Base-by-base conservation (phyloP, 805 yeast genomes). In the Teunomyces kruisii region DNA sequence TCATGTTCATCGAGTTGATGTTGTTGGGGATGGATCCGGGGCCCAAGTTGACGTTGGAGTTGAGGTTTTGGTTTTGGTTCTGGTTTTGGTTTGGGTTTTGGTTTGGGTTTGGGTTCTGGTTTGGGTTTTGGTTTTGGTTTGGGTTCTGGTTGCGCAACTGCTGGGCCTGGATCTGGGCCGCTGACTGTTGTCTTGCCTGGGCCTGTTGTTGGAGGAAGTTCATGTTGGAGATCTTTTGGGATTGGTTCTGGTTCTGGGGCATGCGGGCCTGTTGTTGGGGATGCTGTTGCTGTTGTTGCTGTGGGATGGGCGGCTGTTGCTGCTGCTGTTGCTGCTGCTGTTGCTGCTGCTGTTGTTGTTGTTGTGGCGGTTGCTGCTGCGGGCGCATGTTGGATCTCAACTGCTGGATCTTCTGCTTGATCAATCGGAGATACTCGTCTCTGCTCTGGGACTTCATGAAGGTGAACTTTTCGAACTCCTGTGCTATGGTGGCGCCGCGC, bases 401-500 rank as follows among this genome's bases (percentile, higher is more conserved):
- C 52, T 66, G 70, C 31, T 64, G 54, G 46, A 71, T 57, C 58
- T 73, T 69, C 50, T 63, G 67, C 53, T 62, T 70, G 58, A 61
- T 71, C 49, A 69, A 62, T 53, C 57, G 67, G 59, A 58, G 72
- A 56, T 86, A 86, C 48, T 81, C 83, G 43, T 76, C 79, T 52
- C 80, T 79, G 15, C 79, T 69, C 8, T 74, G 72, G 9, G 88
- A 73, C 45, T 80, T 80, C 45, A 75, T 72, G 58, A 75, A 85
- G 17, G 88, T 78, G 53, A 74, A 80, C 47, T 81, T 78, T 58
- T 86, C 94, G 53, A 83, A 84, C 56, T 84, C 88, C 54, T 81
- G 84, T 3, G 90, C 89, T 53, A 81, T 62, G 27, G 57, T 50
- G 13, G 63, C 58, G 14, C 72, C 74, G 42, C 66, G 65, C 39